Conservation (phyloP, 805 yeast genomes). For the Saitoella complicata region DNA sequence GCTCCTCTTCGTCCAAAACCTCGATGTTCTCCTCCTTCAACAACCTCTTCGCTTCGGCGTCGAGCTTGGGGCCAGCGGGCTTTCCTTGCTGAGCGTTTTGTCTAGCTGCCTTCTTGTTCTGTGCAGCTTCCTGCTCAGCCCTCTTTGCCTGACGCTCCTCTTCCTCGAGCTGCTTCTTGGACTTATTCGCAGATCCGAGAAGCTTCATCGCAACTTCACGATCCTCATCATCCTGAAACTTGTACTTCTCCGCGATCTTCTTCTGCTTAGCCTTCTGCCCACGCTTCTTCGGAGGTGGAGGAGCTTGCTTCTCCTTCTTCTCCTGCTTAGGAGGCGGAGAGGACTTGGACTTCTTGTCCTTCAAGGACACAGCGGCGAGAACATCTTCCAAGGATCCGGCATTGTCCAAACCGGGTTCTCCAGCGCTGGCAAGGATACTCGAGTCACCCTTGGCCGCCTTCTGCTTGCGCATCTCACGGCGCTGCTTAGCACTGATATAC, state of each 20-base stretch:
- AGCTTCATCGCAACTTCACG: conserved; percentile 57
- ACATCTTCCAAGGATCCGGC: no score
- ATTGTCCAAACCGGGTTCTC: no score
- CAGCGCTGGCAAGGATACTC: no score
- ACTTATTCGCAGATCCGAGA: conserved; percentile 57
- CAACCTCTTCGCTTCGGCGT: conserved; percentile 31
- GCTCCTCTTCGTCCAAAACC: conserved; percentile 19
- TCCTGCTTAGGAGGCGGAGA: no score
- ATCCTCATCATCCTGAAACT: conserved; percentile 86
- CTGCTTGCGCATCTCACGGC: no score
- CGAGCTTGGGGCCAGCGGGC: conserved; percentile 25
- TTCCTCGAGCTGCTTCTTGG: conserved; percentile 7
- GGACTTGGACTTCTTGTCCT: no score
- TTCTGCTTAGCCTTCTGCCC: conserved; percentile 77
- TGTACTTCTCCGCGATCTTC: conserved; percentile 69
- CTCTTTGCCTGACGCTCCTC: conserved; percentile 19
- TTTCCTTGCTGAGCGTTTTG: conserved; percentile 25
- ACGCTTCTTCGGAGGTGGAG: conserved; percentile 28
- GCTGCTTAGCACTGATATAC: background rate
- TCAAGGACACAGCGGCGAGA: no score
- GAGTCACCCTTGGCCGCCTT: no score
- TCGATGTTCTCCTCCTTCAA: conserved; percentile 24
- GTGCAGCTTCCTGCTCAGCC: conserved; percentile 22
- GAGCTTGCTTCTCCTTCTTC: background rate
- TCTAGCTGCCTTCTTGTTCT: conserved; percentile 25